phyloP scores from a whole-genome alignment of 371 early-diverging fungal genomes.

The Mucor lusitanicus region DNA sequence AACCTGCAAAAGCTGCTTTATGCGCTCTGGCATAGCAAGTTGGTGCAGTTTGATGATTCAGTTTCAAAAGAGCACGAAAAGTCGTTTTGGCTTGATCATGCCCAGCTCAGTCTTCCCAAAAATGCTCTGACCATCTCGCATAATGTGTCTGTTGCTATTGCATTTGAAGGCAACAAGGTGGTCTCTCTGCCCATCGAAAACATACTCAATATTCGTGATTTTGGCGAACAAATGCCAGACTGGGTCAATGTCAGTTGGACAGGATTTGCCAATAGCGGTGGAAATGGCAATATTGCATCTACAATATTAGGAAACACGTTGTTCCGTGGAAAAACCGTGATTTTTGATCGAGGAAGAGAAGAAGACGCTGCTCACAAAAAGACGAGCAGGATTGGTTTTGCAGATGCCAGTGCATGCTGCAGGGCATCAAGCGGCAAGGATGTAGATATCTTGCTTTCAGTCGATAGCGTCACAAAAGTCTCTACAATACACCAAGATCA shows the following conservation, averaged over 20 bases:
- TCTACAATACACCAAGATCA: not conserved
- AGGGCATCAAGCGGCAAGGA: not conserved
- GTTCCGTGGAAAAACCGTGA: slow-evolving; percentile 9
- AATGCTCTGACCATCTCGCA: slow-evolving; percentile 1
- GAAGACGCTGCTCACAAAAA: not conserved
- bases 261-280: not conserved
- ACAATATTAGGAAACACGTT: slow-evolving; percentile 9
- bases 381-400: slow-evolving; percentile 1
- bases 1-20: slow-evolving; percentile 8
- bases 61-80: slow-evolving; percentile 13
- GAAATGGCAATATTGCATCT: slow-evolving; percentile 1
- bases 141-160: slow-evolving; percentile 7
- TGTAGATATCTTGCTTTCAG: slow-evolving; percentile 8
- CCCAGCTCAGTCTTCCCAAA: not conserved
- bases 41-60: slow-evolving; percentile 11
- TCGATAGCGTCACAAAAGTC: slow-evolving; percentile 1
- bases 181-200: slow-evolving; percentile 12
- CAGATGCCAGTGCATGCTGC: slow-evolving; percentile 9
- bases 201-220: slow-evolving; percentile 3
- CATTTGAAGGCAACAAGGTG: slow-evolving; percentile 5
- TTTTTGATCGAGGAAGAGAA: slow-evolving; percentile 8
- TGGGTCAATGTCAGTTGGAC: slow-evolving; percentile 15
- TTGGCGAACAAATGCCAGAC: not conserved
- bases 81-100: slow-evolving; percentile 11
- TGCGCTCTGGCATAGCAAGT: slow-evolving; percentile 11